These are phyloP conservation scores for Heterobasidion parviporum DNA, from an alignment of 1,284 basidiomycete genomes.

Conservation along the genomic window DNA sequence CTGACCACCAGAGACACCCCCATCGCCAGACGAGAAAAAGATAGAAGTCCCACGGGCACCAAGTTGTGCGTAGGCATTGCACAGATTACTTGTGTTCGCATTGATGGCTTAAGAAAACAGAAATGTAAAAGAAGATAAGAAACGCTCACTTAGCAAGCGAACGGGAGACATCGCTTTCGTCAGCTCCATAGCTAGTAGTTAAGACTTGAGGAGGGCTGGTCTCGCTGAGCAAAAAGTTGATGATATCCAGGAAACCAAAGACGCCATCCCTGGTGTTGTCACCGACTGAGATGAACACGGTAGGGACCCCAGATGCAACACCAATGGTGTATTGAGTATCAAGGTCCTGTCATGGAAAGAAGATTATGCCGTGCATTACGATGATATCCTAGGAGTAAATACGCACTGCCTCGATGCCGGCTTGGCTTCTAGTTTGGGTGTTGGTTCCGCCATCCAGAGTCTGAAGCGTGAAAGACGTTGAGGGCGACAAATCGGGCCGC, in stretches of 20 bases:
- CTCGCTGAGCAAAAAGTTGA: constrained; percentile 18
- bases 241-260: constrained; percentile 17
- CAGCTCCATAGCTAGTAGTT: constrained; percentile 19
- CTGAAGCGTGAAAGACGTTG: constrained; percentile 1
- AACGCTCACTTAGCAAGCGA: constrained; percentile 8
- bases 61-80: constrained; percentile 50
- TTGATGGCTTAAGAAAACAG: too few relatives aligned
- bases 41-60: constrained; percentile 53
- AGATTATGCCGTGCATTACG: constrained; percentile 10
- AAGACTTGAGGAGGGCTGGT: constrained; percentile 18
- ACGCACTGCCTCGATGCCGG: constrained; percentile 26
- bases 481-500: constrained; percentile 19
- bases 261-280: constrained; percentile 19
- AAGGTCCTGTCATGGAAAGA: not conserved
- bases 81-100: constrained; percentile 33
- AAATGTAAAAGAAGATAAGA: not conserved
- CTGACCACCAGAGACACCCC: constrained; percentile 44
- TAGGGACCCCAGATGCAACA: constrained; percentile 52
- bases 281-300: constrained; percentile 44
- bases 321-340: constrained; percentile 44
- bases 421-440: constrained; percentile 23
- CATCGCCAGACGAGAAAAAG: constrained; percentile 60
- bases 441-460: constrained; percentile 1
- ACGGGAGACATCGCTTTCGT: constrained; percentile 18
- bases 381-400: constrained; percentile 34